A percentile compares a stretch with the other conserved stretches of the same genome.
phyloP scores from a whole-genome alignment of 345 rosid genomes.

The Gossypium sturtianum region DNA sequence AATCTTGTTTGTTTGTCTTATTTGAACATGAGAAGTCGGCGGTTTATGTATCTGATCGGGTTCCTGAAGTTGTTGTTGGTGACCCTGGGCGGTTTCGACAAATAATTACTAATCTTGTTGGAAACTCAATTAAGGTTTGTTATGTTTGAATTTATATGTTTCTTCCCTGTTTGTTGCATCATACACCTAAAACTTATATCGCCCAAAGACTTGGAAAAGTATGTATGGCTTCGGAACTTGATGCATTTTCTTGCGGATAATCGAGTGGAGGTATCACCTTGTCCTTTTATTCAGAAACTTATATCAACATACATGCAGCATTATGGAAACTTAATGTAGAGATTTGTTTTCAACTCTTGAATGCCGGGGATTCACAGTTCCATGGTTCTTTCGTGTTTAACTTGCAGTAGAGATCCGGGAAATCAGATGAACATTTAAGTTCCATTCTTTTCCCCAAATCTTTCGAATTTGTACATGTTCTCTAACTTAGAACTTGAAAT shows the following conservation, averaged over 20 bases:
- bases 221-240: no score
- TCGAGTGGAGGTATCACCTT: no score
- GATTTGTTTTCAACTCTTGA: background rate
- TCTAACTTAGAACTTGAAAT: slow-evolving; percentile 17
- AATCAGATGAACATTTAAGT: background rate
- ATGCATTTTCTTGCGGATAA: no score
- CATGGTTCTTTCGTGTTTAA: background rate
- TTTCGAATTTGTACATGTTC: background rate
- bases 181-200: background rate
- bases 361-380: background rate
- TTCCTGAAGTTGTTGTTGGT: slow-evolving; percentile 78
- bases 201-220: background rate
- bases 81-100: slow-evolving; percentile 85
- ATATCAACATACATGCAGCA: no score
- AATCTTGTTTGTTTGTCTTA: slow-evolving; percentile 15
- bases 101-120: slow-evolving; percentile 89
- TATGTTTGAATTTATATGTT: background rate
- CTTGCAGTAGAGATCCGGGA: background rate
- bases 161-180: background rate
- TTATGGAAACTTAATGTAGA: background rate
- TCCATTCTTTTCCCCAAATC: background rate
- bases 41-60: slow-evolving; percentile 68
- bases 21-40: slow-evolving; percentile 58
- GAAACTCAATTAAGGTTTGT: slow-evolving; percentile 88
- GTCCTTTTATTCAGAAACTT: no score